Evolutionary conservation across 2,329 filamentous ascomycete genomes (phyloP), one percentile per base, ranked within the genome.

Genomic region (Pyrenophora seminiperda): DNA sequence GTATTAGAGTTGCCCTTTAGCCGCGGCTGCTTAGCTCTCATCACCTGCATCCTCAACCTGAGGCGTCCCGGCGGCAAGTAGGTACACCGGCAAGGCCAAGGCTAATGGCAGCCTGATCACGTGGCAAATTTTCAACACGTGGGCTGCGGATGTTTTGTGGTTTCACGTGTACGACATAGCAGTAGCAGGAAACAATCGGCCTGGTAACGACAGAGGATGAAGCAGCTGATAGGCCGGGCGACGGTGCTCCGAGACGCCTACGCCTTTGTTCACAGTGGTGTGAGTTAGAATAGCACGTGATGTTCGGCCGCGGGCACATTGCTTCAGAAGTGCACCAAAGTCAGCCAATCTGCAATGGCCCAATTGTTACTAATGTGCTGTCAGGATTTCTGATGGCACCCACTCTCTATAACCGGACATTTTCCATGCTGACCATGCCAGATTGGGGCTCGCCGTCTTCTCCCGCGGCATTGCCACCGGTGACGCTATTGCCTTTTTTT

Each of bases 21-120:
- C 0, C 61, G 63, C 9, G 73, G 74, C 51, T 80, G 77, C 69
- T 78, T 75, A 48, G 77, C 80, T 36, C 63, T 81, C 32, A 67
- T 81, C 39, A 78, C 77, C 14, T 27, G 24, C 10, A 78, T 81
- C 53, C 65, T 81, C 3, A 54, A 1, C 76, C 76, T 0, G 78
- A 81, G 65, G 78, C 78, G 2, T 0, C 17, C 47, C 7, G 44
- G 51, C 13, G 38, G 56, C 0, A 57, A 56, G 22, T 69, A 57
- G 56, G 22, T 69, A 13, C 13, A 27, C 24, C 24, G 24, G 70
- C 2, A 73, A 63, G 46, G 77, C 79, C 47, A 42, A 52, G 0
- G 11, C 24, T 0, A 53, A 63, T n/a, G 57, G 63, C 1, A 61
- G 22, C 13, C 24, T 27, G 10, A 27, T 27, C 24, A 27, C 24